These are phyloP conservation scores for Metschnikowia gelsemii DNA, from an alignment of 805 yeast species.

Conservation along the genomic window DNA sequence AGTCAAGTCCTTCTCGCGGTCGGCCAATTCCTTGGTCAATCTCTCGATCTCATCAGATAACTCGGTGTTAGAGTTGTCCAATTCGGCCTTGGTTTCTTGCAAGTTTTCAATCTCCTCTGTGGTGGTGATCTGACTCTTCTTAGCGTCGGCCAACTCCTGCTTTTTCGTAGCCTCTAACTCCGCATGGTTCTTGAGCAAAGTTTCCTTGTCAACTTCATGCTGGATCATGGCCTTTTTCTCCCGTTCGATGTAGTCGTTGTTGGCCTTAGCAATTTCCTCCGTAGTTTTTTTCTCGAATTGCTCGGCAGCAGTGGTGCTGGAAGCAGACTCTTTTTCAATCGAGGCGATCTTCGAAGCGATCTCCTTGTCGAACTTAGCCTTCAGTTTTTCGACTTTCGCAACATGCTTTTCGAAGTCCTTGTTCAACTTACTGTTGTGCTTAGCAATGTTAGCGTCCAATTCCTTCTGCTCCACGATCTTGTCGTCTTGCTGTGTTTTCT, in stretches of 20 bases:
- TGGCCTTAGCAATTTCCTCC: conserved; percentile 45
- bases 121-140: conserved; percentile 41
- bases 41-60: conserved; percentile 41
- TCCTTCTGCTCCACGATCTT: conserved; percentile 40
- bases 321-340: conserved; percentile 23
- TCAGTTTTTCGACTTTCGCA: conserved; percentile 38
- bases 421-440: conserved; percentile 37
- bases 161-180: conserved; percentile 46
- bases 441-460: conserved; percentile 35
- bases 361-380: conserved; percentile 42
- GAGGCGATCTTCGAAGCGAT: conserved; percentile 33
- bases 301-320: conserved; percentile 31
- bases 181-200: conserved; percentile 42
- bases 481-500: conserved; percentile 44
- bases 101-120: conserved; percentile 46
- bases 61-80: conserved; percentile 40
- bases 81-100: conserved; percentile 42
- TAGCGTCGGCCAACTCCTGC: conserved; percentile 43
- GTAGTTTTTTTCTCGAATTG: conserved; percentile 42
- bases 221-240: conserved; percentile 48
- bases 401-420: conserved; percentile 38
- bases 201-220: conserved; percentile 46
- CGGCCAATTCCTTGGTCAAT: conserved; percentile 42
- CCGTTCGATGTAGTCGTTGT: conserved; percentile 43
- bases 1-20: conserved; percentile 34